Conservation (phyloP, 2,329 filamentous ascomycete genomes). For the Xylariaceae sp. region DNA sequence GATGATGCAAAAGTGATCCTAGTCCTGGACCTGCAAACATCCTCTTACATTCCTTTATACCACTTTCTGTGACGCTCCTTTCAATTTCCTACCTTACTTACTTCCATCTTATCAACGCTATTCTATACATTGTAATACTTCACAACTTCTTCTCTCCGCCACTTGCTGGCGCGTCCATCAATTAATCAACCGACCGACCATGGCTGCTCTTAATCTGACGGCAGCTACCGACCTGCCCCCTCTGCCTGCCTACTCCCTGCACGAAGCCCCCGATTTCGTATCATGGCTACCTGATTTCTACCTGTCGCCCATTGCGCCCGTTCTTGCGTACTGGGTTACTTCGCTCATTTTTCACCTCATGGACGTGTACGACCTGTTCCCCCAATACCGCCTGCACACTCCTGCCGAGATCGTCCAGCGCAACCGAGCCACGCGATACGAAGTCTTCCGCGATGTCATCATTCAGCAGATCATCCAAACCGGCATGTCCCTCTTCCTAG, state of each 20-base stretch:
- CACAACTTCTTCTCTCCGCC: conserved; percentile 3
- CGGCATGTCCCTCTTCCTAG: conserved; percentile 62
- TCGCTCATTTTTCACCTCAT: conserved; percentile 85
- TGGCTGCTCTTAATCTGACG: conserved; percentile 49
- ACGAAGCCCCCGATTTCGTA: conserved; percentile 66
- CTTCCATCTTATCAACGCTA: too few relatives aligned
- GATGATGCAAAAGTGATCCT: too few relatives aligned
- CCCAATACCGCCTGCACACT: conserved; percentile 90
- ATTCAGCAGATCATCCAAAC: conserved; percentile 91
- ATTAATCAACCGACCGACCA: too few relatives aligned
- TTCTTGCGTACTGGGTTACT: conserved; percentile 82
- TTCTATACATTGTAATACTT: conserved; percentile 21
- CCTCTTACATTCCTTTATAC: too few relatives aligned
- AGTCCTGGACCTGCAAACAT: too few relatives aligned
- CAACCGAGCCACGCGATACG: conserved; percentile 79
- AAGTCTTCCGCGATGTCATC: conserved; percentile 86
- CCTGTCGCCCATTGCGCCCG: conserved; percentile 69
- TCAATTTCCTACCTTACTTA: conserved; percentile 15
- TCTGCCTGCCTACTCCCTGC: conserved; percentile 75
- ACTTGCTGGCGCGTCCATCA: conserved; percentile 2
- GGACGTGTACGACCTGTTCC: conserved; percentile 80
- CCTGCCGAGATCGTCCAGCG: conserved; percentile 84
- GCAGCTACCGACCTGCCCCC: conserved; percentile 68
- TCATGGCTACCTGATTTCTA: conserved; percentile 78
- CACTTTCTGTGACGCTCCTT: conserved; percentile 15